Conservation (phyloP, 306 rosid genomes). For the Pterocarpus macrocarpus region DNA sequence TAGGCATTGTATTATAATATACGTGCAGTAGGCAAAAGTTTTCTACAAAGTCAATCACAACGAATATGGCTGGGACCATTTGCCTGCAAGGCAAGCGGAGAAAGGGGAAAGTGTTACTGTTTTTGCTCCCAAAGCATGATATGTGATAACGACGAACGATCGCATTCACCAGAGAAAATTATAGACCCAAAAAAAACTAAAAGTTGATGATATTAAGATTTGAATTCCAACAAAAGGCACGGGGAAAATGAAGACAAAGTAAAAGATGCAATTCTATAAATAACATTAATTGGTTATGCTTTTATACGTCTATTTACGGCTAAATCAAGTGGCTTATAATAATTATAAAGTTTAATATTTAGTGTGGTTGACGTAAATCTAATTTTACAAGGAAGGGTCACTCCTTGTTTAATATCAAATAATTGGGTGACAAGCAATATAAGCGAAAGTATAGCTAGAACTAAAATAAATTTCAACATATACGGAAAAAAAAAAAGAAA, state of each 20-base stretch:
- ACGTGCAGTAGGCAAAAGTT: conserved; percentile 31
- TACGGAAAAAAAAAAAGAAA: background rate
- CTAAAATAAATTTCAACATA: background rate
- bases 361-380: background rate
- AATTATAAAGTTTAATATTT: too few relatives aligned
- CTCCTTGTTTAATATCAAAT: background rate
- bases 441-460: background rate
- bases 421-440: background rate
- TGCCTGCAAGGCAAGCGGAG: conserved; percentile 42
- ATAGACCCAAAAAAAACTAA: background rate
- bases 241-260: background rate
- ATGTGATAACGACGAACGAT: conserved; percentile 16
- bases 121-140: conserved; percentile 44
- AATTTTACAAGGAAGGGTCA: background rate
- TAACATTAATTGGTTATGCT: background rate
- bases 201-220: background rate
- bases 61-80: conserved; percentile 53
- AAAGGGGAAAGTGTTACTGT: conserved; percentile 38
- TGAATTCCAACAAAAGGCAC: conserved; percentile 32
- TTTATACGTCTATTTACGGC: background rate
- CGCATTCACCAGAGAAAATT: background rate
- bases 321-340: too few relatives aligned
- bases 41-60: conserved; percentile 53
- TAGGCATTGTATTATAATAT: conserved; percentile 35
- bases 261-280: background rate